Base-by-base conservation (phyloP, 1,284 basidiomycete species). In the Puccinia coronata region DNA sequence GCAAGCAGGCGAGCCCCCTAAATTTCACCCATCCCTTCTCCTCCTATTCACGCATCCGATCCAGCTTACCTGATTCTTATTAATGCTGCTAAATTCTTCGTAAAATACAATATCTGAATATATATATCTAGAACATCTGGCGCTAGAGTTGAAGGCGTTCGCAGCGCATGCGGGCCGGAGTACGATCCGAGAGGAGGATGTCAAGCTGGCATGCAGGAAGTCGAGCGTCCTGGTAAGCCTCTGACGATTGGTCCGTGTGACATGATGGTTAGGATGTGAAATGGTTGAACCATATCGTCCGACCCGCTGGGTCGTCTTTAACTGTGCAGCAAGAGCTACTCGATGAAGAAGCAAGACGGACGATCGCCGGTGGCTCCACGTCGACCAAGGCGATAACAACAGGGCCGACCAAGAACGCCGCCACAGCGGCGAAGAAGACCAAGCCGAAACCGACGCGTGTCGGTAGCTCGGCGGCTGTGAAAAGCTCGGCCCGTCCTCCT, bases 121-220 rank as follows among this genome's bases (percentile, higher is more conserved):
- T 25, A 55, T 61, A 34, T 43, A 63, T 34, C 47, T 23, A 80
- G 78, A 72, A 59, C 39, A 57, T 49, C 31, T 80, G 16, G 78
- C 78, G 1, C 25, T 80, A 28, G 78, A 80, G n/a, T 70, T 80
- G 43, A 72, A 73, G 61, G 67, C 78, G 0, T 80, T 80, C 34
- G 67, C 78, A 49, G 41, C 34, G 34, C 78, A 80, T 80, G 78
- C 78, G 16, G 55, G 55, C 59, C 51, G 78, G 25, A 72, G 25
- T 59, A 72, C 78, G n/a, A 80, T 80, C 25, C 67, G 78, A 43
- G 69, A 70, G 23, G 78, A 80, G 47, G 78, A 80, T 23, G 57
- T 80, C 18, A 72, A 61, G 39, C 25, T 80, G 39, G 55, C 71
- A 12, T 69, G 69, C 23, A 51, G 78, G 18, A 80, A 80, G 55